Evolutionary conservation across 805 yeast genomes (phyloP).

Genomic region (Pichia gijzeniarum): DNA sequence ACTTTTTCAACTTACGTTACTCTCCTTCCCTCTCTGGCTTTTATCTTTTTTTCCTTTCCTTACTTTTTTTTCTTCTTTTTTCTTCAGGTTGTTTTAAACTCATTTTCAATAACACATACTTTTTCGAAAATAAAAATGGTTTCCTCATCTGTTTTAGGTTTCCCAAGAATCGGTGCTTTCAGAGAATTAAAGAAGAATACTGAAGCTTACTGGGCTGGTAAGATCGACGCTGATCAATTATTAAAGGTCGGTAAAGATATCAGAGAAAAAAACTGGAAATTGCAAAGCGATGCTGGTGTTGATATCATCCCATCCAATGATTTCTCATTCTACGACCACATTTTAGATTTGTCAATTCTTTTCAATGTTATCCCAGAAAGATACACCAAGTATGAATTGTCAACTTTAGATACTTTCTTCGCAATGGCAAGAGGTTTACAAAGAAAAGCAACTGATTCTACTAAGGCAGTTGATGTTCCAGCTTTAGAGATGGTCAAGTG

Average conservation of each 20-base stretch:
- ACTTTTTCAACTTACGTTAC: neutral
- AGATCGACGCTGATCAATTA: slow-evolving; percentile 79
- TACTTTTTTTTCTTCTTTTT: neutral
- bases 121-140: slow-evolving; percentile 53
- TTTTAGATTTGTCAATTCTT: slow-evolving; percentile 82
- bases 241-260: slow-evolving; percentile 90
- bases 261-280: slow-evolving; percentile 95
- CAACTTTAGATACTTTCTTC: slow-evolving; percentile 85
- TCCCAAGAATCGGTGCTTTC: slow-evolving; percentile 99
- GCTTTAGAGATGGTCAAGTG: slow-evolving; percentile 99
- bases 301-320: slow-evolving; percentile 96
- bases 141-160: slow-evolving; percentile 95
- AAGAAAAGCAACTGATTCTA: slow-evolving; percentile 84
- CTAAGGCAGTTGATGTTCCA: slow-evolving; percentile 93
- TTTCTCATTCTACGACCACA: slow-evolving; percentile 97
- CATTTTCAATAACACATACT: neutral
- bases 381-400: slow-evolving; percentile 85
- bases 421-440: slow-evolving; percentile 99
- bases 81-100: slow-evolving; percentile 5
- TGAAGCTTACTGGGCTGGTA: slow-evolving; percentile 98
- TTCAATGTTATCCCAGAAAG: slow-evolving; percentile 97
- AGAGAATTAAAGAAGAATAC: slow-evolving; percentile 99
- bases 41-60: neutral
- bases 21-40: neutral
- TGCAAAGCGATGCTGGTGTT: slow-evolving; percentile 95